Percentiles rank a stretch among this genome's conserved stretches.
Conservation (phyloP, 2,329 filamentous ascomycete species). For the Parastagonospora avenae region DNA sequence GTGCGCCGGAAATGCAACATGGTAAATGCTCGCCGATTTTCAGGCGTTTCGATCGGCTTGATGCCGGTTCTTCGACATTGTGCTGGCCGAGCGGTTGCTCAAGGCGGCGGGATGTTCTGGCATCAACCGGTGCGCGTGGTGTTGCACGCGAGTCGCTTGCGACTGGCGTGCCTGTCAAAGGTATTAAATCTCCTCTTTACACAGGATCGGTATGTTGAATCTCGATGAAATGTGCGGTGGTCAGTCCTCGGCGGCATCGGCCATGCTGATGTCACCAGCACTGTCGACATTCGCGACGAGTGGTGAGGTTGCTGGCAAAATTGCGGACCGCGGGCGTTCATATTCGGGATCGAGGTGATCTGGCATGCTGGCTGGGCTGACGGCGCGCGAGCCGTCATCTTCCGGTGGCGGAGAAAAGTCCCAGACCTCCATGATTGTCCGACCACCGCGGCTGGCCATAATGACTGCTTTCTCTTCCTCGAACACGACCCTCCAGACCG, state of each 20-base stretch:
- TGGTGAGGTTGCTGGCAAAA: constrained; percentile 30
- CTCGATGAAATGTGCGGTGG: background rate
- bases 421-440: constrained; percentile 99
- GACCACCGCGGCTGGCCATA: constrained; percentile 80
- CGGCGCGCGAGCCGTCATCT: constrained; percentile 44
- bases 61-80: too few species aligned
- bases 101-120: background rate
- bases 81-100: background rate
- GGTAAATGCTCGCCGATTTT: background rate
- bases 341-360: constrained; percentile 44
- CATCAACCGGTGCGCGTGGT: too few species aligned
- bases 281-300: constrained; percentile 25
- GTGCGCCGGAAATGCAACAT: constrained; percentile 3
- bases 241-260: constrained; percentile 30
- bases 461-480: constrained; percentile 98
- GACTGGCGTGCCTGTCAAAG: too few species aligned
- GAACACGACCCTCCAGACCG: constrained; percentile 97
- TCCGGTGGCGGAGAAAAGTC: constrained; percentile 84
- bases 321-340: constrained; percentile 38
- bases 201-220: constrained; percentile 5
- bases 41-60: background rate
- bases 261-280: constrained; percentile 39
- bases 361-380: constrained; percentile 51
- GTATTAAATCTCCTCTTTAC: constrained; percentile 5
- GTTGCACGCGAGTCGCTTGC: too few species aligned